Evolutionary conservation across 1,284 basidiomycete genomes (phyloP).

Genomic region (Wallemia mellicola): DNA sequence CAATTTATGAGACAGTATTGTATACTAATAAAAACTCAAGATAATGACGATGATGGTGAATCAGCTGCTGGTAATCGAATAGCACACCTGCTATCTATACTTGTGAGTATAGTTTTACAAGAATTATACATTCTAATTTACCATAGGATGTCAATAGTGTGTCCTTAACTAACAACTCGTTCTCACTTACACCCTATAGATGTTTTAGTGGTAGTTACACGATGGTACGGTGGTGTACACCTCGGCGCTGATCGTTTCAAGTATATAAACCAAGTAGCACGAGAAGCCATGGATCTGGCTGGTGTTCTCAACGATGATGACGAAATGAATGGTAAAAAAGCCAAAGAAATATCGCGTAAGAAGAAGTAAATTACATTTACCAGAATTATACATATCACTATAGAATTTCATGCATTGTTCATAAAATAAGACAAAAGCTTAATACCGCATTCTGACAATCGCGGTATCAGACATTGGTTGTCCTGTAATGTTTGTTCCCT

Average conservation of each 20-base stretch:
- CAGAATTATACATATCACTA: background rate
- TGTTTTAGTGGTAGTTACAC: slow-evolving; percentile 42
- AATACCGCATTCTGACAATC: background rate
- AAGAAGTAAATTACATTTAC: background rate
- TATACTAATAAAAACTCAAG: slow-evolving; percentile 16
- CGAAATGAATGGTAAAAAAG: background rate
- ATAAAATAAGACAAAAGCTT: background rate
- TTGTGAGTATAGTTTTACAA: slow-evolving; percentile 22
- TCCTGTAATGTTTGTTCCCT: background rate
- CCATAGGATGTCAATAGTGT: background rate
- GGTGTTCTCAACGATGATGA: background rate
- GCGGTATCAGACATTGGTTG: background rate
- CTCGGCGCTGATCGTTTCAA: slow-evolving; percentile 71
- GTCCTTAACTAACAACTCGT: slow-evolving; percentile 1
- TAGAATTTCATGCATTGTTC: background rate
- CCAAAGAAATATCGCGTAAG: background rate
- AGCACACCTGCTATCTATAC: slow-evolving; percentile 57
- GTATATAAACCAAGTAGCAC: slow-evolving; percentile 18
- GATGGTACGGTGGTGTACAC: slow-evolving; percentile 24
- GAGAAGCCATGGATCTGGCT: slow-evolving; percentile 45
- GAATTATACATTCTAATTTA: slow-evolving; percentile 16
- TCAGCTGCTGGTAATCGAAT: slow-evolving; percentile 60
- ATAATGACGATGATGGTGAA: slow-evolving; percentile 82
- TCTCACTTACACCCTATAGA: slow-evolving; percentile 16
- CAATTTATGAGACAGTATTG: background rate